These are phyloP conservation scores for Myriosclerotinia scirpicola DNA, from an alignment of 2,329 filamentous ascomycete genomes.

Conservation along the genomic window DNA sequence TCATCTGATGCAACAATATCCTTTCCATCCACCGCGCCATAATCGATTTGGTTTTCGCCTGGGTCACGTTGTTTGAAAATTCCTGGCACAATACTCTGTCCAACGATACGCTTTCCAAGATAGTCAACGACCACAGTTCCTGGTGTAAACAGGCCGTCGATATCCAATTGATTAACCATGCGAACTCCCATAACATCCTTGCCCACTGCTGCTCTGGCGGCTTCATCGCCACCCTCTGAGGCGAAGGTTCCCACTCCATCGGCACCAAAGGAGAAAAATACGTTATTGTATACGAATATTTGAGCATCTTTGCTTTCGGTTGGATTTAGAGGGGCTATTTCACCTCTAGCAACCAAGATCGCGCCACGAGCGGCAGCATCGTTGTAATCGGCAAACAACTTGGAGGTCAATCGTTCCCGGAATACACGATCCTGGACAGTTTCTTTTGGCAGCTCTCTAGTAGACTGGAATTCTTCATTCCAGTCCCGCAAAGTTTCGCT, in stretches of 20 bases:
- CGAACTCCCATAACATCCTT: constrained; percentile 96
- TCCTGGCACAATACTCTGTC: constrained; percentile 95
- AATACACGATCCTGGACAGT: constrained; percentile 95
- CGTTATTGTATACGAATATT: constrained; percentile 99
- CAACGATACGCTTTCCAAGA: constrained; percentile 93
- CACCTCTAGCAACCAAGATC: constrained; percentile 86
- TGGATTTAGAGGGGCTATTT: constrained; percentile 90
- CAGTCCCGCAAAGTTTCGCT: constrained; percentile 93
- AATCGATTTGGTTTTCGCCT: constrained; percentile 98
- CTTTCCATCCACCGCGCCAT: constrained; percentile 96
- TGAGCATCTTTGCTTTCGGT: constrained; percentile 91
- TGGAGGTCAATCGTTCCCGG: constrained; percentile 87
- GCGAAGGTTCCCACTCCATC: constrained; percentile 97
- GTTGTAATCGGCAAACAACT: constrained; percentile 96
- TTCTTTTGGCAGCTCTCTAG: constrained; percentile 89
- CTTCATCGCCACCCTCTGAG: constrained; percentile 93
- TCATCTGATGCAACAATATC: constrained; percentile 91
- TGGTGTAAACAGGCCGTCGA: constrained; percentile 89
- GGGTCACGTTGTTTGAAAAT: constrained; percentile 99
- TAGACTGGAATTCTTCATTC: constrained; percentile 99
- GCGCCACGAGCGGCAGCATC: constrained; percentile 92
- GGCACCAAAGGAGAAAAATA: constrained; percentile 98
- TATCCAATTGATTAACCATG: constrained; percentile 94
- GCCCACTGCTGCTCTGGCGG: constrained; percentile 89
- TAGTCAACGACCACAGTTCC: constrained; percentile 97